phyloP scores from a whole-genome alignment of 768 basidiomycete genomes.

The Chalciporus chontae region DNA sequence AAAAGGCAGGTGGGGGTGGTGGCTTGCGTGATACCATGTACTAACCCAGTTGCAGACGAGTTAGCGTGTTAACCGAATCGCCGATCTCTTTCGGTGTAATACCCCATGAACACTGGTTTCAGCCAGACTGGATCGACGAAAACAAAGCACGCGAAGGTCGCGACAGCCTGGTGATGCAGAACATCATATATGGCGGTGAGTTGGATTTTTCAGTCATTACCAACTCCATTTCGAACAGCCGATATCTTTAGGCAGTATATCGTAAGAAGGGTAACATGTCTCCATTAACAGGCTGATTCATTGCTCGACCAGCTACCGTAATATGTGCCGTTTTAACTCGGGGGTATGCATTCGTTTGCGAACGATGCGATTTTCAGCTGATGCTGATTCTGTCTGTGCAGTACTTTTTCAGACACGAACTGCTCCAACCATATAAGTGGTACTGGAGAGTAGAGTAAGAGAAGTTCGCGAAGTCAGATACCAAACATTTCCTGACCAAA shows the following conservation, averaged over 20 bases:
- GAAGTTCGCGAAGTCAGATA: neutral
- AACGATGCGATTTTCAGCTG: neutral
- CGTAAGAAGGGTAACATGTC: slow-evolving; percentile 29
- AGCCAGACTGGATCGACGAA: slow-evolving; percentile 74
- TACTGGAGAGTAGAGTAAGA: slow-evolving; percentile 62
- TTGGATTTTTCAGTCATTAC: slow-evolving; percentile 6
- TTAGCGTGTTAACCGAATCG: slow-evolving; percentile 37
- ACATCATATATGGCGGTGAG: slow-evolving; percentile 49
- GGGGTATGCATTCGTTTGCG: slow-evolving; percentile 17
- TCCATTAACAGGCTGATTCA: neutral
- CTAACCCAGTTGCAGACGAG: slow-evolving; percentile 29
- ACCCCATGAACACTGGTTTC: slow-evolving; percentile 61
- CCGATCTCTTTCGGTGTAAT: slow-evolving; percentile 55
- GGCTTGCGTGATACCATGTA: neutral
- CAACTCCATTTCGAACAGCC: slow-evolving; percentile 1
- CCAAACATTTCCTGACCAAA: neutral
- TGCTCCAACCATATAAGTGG: slow-evolving; percentile 51
- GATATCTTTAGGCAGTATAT: slow-evolving; percentile 37
- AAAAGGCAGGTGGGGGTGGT: slow-evolving; percentile 32
- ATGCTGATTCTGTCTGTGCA: slow-evolving; percentile 20
- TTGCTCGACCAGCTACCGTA: slow-evolving; percentile 47
- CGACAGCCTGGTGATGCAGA: slow-evolving; percentile 45
- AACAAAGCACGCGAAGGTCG: slow-evolving; percentile 50
- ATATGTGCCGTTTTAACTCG: slow-evolving; percentile 77
- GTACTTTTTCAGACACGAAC: slow-evolving; percentile 55